A percentile compares a stretch with the other conserved stretches of the same genome.
Evolutionary conservation across 768 basidiomycete species (phyloP).

Genomic region (Suillus fuscotomentosus): DNA sequence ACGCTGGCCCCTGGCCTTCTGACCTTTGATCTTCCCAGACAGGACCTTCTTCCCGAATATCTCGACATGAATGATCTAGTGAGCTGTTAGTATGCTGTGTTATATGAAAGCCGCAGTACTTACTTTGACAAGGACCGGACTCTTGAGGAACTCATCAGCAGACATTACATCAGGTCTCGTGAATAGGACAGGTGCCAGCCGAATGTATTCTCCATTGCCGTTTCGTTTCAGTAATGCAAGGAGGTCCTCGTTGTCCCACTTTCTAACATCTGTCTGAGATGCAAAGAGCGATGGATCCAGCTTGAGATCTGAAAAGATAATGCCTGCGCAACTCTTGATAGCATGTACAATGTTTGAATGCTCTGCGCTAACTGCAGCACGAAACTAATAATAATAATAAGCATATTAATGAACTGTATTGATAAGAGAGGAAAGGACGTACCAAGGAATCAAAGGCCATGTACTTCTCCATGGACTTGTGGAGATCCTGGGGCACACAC

Average conservation of each 20-base stretch:
- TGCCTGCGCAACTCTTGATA: neutral
- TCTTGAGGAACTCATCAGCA: neutral
- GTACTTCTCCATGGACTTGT: slow-evolving; percentile 1
- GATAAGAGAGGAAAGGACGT: neutral
- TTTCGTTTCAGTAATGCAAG: neutral
- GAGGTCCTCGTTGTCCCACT: neutral
- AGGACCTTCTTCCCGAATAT: neutral
- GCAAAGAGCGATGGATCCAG: neutral
- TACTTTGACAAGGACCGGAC: neutral
- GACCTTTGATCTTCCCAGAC: neutral
- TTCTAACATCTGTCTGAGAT: neutral
- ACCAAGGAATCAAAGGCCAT: neutral
- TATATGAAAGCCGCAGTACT: no score
- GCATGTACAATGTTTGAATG: neutral
- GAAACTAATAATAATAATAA: neutral
- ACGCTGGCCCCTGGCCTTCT: neutral
- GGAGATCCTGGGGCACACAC: neutral
- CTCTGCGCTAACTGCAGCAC: neutral
- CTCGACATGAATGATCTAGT: neutral
- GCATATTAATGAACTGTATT: no score
- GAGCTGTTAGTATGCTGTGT: neutral
- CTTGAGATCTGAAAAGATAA: neutral
- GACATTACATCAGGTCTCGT: neutral
- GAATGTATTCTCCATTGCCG: neutral
- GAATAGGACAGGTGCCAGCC: neutral